Base-by-base conservation (phyloP, 768 basidiomycete species). In the Naganishia friedmannii region DNA sequence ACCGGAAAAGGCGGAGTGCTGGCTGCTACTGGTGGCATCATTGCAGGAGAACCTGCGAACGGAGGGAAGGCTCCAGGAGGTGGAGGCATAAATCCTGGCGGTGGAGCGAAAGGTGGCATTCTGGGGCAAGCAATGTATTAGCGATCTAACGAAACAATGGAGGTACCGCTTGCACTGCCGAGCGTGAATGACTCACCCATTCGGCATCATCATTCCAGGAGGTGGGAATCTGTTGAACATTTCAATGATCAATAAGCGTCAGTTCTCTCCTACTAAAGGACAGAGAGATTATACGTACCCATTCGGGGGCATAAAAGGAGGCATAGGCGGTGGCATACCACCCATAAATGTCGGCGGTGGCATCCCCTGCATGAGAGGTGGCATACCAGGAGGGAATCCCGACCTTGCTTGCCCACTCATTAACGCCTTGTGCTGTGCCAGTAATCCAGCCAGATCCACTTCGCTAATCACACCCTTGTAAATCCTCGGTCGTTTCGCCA, bases 381-480 rank as follows among this genome's bases (percentile, higher is more conserved):
- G 29, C 54, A 55, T 55, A 5, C 29, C 29, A 29, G 54, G 54
- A 9, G 54, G 54, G 32, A 55, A 29, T 3, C 28, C 31, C 13
- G 32, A 58, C 34, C 32, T 58, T 19, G n/a, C 57, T 31, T 34
- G 77, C 76, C 80, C 76, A 29, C 90, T 90, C 95, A 99, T 97
- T 53, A 98, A 85, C 8, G 89, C 89, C 79, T 89, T 92, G 82
- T 98, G 95, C 1, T 92, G 90, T 66, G 87, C 88, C 3, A 98
- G 85, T 79, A 94, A 91, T 0, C 89, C 88, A 71, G 86, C 87
- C 21, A 97, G 85, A 76, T 98, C 91, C 0, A 90, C 89, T 74
- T 95, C 91, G 0, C 88, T 86, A 5, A 97, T 81, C 0, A 88
- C 85, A 3, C 86, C 85, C 75, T 92, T 91, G 73, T 91, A 89